Conservation (phyloP, 805 yeast species). For the Nematodospora valgi region DNA sequence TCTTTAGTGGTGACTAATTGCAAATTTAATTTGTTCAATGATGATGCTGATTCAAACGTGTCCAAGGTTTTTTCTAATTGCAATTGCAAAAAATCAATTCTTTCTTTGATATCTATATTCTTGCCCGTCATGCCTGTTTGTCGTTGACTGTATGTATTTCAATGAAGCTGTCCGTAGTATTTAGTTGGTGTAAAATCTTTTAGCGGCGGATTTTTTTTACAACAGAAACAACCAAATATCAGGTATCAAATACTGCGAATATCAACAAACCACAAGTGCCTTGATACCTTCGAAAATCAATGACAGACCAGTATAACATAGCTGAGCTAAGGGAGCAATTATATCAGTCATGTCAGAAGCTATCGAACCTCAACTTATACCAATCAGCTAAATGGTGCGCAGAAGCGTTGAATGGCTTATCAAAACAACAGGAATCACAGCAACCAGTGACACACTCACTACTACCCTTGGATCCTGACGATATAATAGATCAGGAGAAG, state of each 20-base stretch:
- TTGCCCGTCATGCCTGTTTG: background rate
- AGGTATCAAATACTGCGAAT: no score
- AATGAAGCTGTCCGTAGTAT: no score
- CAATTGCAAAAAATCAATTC: background rate
- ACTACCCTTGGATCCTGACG: slow-evolving; percentile 19
- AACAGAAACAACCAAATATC: no score
- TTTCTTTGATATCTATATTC: background rate
- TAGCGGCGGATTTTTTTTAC: no score
- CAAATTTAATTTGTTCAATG: slow-evolving; percentile 8
- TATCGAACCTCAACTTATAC: slow-evolving; percentile 57
- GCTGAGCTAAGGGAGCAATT: slow-evolving; percentile 22
- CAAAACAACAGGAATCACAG: slow-evolving; percentile 7
- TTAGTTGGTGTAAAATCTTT: no score
- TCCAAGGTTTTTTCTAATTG: slow-evolving; percentile 6
- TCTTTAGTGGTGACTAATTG: slow-evolving; percentile 5
- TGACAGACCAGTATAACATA: slow-evolving; percentile 8
- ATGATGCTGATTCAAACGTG: slow-evolving; percentile 14
- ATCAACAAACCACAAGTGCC: no score
- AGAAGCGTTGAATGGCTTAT: slow-evolving; percentile 71
- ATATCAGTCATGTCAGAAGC: slow-evolving; percentile 27
- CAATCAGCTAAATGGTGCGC: slow-evolving; percentile 81
- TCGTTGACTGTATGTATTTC: background rate
- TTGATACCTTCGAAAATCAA: no score
- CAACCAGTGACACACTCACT: slow-evolving; percentile 12
- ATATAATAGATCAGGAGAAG: slow-evolving; percentile 39